Base-by-base conservation (phyloP, 305 asterid genomes). In the Fraxinus sp. region DNA sequence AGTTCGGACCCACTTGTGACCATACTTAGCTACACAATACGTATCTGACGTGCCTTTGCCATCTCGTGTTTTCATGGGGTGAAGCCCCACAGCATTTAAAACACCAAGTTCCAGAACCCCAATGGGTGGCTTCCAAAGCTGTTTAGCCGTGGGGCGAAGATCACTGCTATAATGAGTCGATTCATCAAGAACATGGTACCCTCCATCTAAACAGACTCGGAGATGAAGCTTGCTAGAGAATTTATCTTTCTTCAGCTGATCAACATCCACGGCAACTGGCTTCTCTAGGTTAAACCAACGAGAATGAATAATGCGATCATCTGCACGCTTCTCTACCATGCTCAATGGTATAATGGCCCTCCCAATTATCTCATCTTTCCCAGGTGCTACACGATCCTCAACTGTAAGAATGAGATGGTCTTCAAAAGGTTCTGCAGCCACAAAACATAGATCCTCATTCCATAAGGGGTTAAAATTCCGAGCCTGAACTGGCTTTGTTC, bases 131-230 rank as follows among this genome's bases (percentile, higher is more conserved):
- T 87, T 94, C 97, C 97, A 92, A 8, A 94, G 96, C 88, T 93
- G 98, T 82, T 93, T 94, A 0, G 98, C 98, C 0, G 98, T 92
- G 16, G 98, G 98, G n/a, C 94, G 94, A 73, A 94, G 96, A 86
- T 94, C 98, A 16, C 98, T 94, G 83, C 98, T 94, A 66, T 94
- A 94, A 36, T 92, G 94, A 33, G 97, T 94, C 5, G 98, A 93
- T 79, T 93, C 98, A n/a, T 94, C 98, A 24, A 94, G 92, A 39
- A 94, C 98, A 62, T 94, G 98, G 87, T 93, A 94, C 78, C 98
- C 98, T 37, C 97, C 98, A 5, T 94, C 98, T 76, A 94, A 86
- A 86, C 98, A 92, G 84, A 94, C 91, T 6, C 97, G 83, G 30
- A 94, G 86, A 79, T 94, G 98, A 78, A 94, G 93, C 87, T 86